These are phyloP conservation scores for Spongiforma sp. DNA, from an alignment of 1,284 basidiomycete genomes.

Conservation along the genomic window DNA sequence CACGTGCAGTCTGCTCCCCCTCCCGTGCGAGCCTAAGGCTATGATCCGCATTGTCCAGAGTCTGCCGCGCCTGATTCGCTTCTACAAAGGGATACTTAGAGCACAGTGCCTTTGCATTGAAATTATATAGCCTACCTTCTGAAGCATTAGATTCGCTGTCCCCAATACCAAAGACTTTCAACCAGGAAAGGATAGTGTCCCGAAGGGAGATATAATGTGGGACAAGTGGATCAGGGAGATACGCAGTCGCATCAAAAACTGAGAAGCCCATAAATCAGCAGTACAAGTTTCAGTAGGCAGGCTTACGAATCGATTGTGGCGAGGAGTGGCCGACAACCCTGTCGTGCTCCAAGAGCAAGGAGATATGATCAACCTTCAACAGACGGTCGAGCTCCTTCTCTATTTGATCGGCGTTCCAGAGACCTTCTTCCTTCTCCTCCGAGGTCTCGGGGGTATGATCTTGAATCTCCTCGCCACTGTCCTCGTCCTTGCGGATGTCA, in stretches of 20 bases:
- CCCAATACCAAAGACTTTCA: conserved; percentile 73
- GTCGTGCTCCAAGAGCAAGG: conserved; percentile 78
- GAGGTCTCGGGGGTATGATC: conserved; percentile 14
- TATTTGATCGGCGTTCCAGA: conserved; percentile 59
- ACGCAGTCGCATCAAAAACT: conserved; percentile 87
- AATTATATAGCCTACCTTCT: conserved; percentile 45
- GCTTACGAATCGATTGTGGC: conserved; percentile 59
- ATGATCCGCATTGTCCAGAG: conserved; percentile 64
- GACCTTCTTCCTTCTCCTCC: conserved; percentile 46
- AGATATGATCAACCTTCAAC: conserved; percentile 74
- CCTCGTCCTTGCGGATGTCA: conserved; percentile 54
- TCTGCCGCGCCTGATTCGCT: conserved; percentile 66
- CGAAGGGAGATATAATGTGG: conserved; percentile 80
- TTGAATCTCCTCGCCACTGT: conserved; percentile 33
- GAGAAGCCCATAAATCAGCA: conserved; percentile 17
- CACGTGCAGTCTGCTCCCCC: conserved; percentile 54
- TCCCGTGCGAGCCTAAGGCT: conserved; percentile 50
- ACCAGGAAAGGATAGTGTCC: conserved; percentile 65
- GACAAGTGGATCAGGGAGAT: conserved; percentile 84
- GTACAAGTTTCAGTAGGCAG: neutral
- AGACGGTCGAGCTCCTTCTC: conserved; percentile 70
- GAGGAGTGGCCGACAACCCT: conserved; percentile 57
- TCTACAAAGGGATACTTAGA: conserved; percentile 39
- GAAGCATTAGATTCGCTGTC: conserved; percentile 40
- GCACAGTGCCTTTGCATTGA: neutral